phyloP scores from a whole-genome alignment of 352 stramenopile species.

The Phytophthora tubulina region DNA sequence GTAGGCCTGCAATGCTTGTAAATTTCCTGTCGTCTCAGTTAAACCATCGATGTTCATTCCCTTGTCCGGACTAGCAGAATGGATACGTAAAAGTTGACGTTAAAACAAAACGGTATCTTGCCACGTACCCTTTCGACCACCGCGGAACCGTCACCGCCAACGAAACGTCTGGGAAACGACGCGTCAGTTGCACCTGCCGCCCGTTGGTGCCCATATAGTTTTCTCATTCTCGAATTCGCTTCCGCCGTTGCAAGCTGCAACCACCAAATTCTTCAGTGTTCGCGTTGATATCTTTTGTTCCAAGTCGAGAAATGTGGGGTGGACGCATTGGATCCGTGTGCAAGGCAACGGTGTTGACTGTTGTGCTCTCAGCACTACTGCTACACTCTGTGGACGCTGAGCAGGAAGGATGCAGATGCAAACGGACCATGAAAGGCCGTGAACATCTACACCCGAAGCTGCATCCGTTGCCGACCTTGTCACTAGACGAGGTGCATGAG shows the following conservation, averaged over 20 bases:
- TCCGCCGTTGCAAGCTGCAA: slow-evolving; percentile 23
- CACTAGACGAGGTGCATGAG: slow-evolving; percentile 48
- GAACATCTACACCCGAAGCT: slow-evolving; percentile 72
- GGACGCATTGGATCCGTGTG: slow-evolving; percentile 17
- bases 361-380: slow-evolving; percentile 29
- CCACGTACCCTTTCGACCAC: slow-evolving; percentile 28
- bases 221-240: slow-evolving; percentile 39
- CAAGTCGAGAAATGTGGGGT: slow-evolving; percentile 22
- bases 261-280: slow-evolving; percentile 8
- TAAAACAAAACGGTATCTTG: slow-evolving; percentile 21
- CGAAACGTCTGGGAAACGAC: slow-evolving; percentile 33
- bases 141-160: slow-evolving; percentile 22
- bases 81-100: slow-evolving; percentile 2
- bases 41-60: too few relatives aligned
- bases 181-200: slow-evolving; percentile 24
- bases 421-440: slow-evolving; percentile 79
- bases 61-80: background rate
- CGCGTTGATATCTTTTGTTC: slow-evolving; percentile 17
- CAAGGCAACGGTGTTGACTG: slow-evolving; percentile 21
- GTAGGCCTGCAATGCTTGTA: too few relatives aligned
- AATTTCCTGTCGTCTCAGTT: too few relatives aligned
- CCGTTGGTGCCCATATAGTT: background rate
- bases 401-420: slow-evolving; percentile 56
- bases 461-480: slow-evolving; percentile 49
- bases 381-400: slow-evolving; percentile 11